Base-by-base conservation (phyloP, 2,329 filamentous ascomycete species). In the Xylaria sp. region DNA sequence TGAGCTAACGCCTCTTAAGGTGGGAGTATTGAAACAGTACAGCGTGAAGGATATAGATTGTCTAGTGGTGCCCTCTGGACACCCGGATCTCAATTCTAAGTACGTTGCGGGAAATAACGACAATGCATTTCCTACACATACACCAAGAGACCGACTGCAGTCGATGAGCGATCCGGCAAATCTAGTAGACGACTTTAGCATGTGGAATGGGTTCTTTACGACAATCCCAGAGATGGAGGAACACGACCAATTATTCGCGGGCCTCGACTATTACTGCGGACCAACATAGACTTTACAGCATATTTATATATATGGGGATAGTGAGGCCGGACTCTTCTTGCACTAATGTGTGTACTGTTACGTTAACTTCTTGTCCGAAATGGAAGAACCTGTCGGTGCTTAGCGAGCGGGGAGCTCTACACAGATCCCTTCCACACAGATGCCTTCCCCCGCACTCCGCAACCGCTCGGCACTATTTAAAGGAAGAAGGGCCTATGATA, bases 201-300 rank as follows among this genome's bases (percentile, higher is more conserved):
- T 65, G 32, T 76, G 73, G 72, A 69, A 73, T 50, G 71, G 73
- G 9, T 68, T 74, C 2, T 50, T 73, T 8, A 66, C 58, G 0
- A 65, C 68, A 2, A 59, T 60, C 5, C 70, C 71, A 2, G 63
- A 66, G 25, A 60, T 67, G 21, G 73, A 72, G 42, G 70, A 68
- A 23, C 74, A 73, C 63, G 73, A 75, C 27, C 70, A 76, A 35
- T 50, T 76, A 0, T 74, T 76, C 18, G 69, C 74, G 1, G 72
- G 68, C 6, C 62, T 76, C n/a, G 75, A 76, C 44, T 60, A 67
- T 1, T 76, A 71, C 23, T 74, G 66, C 18, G 74, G 71, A 8
- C 69, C 66, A 23, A 65, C 55, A n/a, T 69, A 66, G 21, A 27
- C 18, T 55, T 13, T 21, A 53, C 18, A n/a, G 27, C 3, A 5